Percentiles rank a stretch among this genome's conserved stretches.
Conservation (phyloP, 2,329 filamentous ascomycete species). For the Ceratocystis diversiconidia region DNA sequence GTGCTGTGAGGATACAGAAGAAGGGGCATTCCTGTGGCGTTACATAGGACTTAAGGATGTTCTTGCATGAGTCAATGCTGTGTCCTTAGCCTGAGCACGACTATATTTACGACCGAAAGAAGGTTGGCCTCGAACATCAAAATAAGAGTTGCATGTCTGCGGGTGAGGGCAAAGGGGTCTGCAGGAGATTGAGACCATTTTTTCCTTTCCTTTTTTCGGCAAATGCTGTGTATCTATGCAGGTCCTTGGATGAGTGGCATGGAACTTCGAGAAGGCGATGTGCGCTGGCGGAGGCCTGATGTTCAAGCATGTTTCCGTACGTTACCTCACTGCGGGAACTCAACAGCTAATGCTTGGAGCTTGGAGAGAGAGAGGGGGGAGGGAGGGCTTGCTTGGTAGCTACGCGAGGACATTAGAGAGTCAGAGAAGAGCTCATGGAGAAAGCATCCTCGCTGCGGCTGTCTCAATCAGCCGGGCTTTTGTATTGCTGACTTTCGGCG, state of each 20-base stretch:
- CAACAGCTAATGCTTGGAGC: too few species aligned
- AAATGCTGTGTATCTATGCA: neutral
- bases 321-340: too few species aligned
- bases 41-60: neutral
- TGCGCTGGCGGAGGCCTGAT: neutral
- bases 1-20: neutral
- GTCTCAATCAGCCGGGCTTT: neutral
- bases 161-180: neutral
- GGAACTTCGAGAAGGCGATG: neutral
- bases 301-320: too few species aligned
- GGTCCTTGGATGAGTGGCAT: neutral
- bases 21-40: neutral
- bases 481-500: neutral
- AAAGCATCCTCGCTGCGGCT: neutral
- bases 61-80: neutral
- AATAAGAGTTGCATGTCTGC: neutral
- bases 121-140: neutral
- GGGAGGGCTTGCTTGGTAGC: too few species aligned
- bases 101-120: neutral
- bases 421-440: too few species aligned
- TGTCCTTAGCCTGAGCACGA: neutral
- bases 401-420: too few species aligned
- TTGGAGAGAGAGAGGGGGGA: neutral
- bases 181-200: neutral
- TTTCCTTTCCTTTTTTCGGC: neutral